A percentile compares a stretch with the other conserved stretches of the same genome.
Evolutionary conservation across 352 stramenopile species (phyloP).

Genomic region (Phytophthora sp.): DNA sequence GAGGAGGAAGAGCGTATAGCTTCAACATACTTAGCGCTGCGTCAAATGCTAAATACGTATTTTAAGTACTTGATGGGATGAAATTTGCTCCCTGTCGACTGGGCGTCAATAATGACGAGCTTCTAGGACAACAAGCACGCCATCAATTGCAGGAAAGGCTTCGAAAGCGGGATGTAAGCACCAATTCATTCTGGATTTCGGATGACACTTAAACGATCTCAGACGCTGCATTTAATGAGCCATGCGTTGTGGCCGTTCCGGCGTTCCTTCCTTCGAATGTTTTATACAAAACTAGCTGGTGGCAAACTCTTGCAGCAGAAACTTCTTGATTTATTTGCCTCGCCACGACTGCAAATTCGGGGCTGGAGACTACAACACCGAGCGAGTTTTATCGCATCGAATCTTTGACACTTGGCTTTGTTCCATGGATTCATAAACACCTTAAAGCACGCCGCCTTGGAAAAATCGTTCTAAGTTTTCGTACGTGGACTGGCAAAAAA

Average conservation of each 20-base stretch:
- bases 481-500: constrained; percentile 33
- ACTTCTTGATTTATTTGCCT: constrained; percentile 11
- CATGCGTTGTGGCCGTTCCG: not conserved
- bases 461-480: constrained; percentile 31
- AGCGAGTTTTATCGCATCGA: constrained; percentile 11
- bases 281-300: constrained; percentile 13
- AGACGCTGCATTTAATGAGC: constrained; percentile 5
- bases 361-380: constrained; percentile 10
- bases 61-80: constrained; percentile 36
- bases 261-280: not conserved
- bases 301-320: constrained; percentile 11
- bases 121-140: constrained; percentile 24
- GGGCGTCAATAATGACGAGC: constrained; percentile 29
- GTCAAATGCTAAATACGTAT: constrained; percentile 25
- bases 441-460: constrained; percentile 27
- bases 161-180: constrained; percentile 38
- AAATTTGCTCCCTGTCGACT: constrained; percentile 25
- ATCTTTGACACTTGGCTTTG: constrained; percentile 23
- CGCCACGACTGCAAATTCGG: constrained; percentile 5
- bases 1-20: constrained; percentile 38
- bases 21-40: constrained; percentile 11
- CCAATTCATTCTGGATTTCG: constrained; percentile 34
- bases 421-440: constrained; percentile 44
- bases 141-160: constrained; percentile 43
- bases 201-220: constrained; percentile 30